These are phyloP conservation scores for Sonneratia alba DNA, from an alignment of 345 rosid genomes.

Conservation along the genomic window DNA sequence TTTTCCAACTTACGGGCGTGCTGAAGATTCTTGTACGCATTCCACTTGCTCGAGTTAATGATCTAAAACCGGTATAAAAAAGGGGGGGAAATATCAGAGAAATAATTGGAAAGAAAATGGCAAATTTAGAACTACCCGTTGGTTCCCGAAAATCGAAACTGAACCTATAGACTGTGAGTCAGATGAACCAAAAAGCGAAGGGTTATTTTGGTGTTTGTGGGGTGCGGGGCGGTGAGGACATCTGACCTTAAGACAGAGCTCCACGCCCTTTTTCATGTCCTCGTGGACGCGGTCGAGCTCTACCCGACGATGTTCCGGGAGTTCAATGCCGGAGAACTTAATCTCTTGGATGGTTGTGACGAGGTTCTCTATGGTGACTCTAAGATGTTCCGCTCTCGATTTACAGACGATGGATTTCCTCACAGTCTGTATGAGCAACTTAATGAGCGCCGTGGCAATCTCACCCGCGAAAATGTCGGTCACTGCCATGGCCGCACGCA, in stretches of 20 bases:
- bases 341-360: constrained; percentile 56
- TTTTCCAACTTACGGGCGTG: constrained; percentile 55
- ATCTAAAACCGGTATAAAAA: neutral
- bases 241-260: constrained; percentile 38
- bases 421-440: constrained; percentile 21
- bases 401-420: constrained; percentile 34
- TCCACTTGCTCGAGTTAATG: constrained; percentile 44
- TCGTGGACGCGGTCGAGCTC: constrained; percentile 47
- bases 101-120: neutral
- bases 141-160: too few relatives aligned
- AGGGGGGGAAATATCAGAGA: too few relatives aligned
- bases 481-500: constrained; percentile 27
- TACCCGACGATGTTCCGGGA: constrained; percentile 44
- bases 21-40: constrained; percentile 39
- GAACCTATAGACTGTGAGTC: too few relatives aligned
- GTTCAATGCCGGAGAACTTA: constrained; percentile 72
- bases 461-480: constrained; percentile 64
- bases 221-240: neutral
- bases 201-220: too few relatives aligned
- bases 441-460: constrained; percentile 54
- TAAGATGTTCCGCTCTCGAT: constrained; percentile 35
- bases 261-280: constrained; percentile 32
- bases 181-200: too few relatives aligned
- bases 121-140: too few relatives aligned
- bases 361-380: constrained; percentile 17